Percentiles rank a stretch among this genome's conserved stretches.
These are phyloP conservation scores for Hebeloma cylindrosporum DNA, from an alignment of 768 basidiomycete genomes.

Conservation along the genomic window DNA sequence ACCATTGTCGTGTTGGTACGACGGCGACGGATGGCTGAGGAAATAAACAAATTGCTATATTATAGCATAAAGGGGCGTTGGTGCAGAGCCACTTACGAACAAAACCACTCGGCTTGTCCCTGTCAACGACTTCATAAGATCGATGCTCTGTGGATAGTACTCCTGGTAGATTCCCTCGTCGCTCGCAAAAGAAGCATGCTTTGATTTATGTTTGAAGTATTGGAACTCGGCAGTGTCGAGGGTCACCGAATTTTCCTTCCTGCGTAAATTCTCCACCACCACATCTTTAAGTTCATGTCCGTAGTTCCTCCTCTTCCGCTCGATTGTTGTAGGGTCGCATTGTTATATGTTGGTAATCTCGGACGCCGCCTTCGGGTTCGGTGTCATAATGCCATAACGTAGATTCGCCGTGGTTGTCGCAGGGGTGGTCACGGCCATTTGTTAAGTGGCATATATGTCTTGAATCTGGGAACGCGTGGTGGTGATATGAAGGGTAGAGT, in stretches of 20 bases:
- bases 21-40: slow-evolving; percentile 45
- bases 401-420: slow-evolving; percentile 32
- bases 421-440: slow-evolving; percentile 3
- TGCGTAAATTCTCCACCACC: slow-evolving; percentile 52
- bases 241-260: slow-evolving; percentile 43
- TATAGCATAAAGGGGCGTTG: neutral
- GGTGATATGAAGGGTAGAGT: too few species aligned
- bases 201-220: slow-evolving; percentile 37
- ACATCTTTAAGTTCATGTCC: slow-evolving; percentile 27
- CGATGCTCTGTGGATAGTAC: slow-evolving; percentile 62
- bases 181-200: slow-evolving; percentile 47
- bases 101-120: slow-evolving; percentile 56
- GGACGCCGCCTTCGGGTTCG: slow-evolving; percentile 38
- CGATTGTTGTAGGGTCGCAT: slow-evolving; percentile 31
- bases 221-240: slow-evolving; percentile 56
- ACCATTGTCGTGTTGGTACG: slow-evolving; percentile 30
- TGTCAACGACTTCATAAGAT: slow-evolving; percentile 56
- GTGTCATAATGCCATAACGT: slow-evolving; percentile 37
- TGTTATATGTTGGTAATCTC: slow-evolving; percentile 39
- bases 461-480: too few species aligned
- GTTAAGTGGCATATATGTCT: too few species aligned
- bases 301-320: slow-evolving; percentile 39
- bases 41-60: too few species aligned
- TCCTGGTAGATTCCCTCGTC: slow-evolving; percentile 51
- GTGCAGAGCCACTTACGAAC: slow-evolving; percentile 47